A percentile compares a stretch with the other conserved stretches of the same genome.
Evolutionary conservation across 768 basidiomycete genomes (phyloP).

Genomic region (Tulasnella sp.): DNA sequence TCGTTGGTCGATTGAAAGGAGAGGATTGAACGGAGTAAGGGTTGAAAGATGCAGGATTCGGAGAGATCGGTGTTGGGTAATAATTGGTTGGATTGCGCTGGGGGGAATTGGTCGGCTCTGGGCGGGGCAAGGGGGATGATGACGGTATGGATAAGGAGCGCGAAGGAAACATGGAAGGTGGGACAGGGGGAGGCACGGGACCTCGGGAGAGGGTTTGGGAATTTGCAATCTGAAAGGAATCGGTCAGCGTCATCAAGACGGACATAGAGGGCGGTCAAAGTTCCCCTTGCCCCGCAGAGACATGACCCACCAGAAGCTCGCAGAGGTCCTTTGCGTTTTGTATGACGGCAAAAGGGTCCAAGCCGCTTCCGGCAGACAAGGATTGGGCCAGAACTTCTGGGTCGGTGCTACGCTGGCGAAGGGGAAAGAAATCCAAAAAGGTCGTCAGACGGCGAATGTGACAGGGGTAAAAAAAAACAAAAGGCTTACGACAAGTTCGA

Average conservation of each 20-base stretch:
- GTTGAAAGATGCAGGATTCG: neutral
- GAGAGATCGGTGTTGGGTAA: slow-evolving; percentile 1
- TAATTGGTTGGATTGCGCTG: neutral
- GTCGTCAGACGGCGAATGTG: neutral
- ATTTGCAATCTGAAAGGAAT: slow-evolving; percentile 2
- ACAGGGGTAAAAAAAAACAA: neutral
- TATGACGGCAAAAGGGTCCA: slow-evolving; percentile 6
- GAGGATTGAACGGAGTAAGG: neutral
- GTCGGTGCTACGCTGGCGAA: slow-evolving; percentile 7
- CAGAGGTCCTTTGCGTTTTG: slow-evolving; percentile 15
- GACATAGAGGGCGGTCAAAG: neutral
- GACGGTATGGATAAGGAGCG: neutral
- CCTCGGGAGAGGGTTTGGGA: slow-evolving; percentile 1
- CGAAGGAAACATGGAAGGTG: slow-evolving; percentile 6
- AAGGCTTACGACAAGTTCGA: slow-evolving; percentile 14
- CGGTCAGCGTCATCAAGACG: neutral
- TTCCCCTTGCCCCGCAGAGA: neutral
- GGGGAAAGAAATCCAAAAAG: neutral
- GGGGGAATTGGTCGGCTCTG: neutral
- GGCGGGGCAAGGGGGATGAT: neutral
- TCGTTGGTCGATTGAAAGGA: neutral
- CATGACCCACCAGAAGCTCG: slow-evolving; percentile 9
- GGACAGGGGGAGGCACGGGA: slow-evolving; percentile 6
- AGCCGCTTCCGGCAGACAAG: neutral
- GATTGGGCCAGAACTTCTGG: slow-evolving; percentile 15